A percentile compares a stretch with the other conserved stretches of the same genome.
These are phyloP conservation scores for Carallia brachiata DNA, from an alignment of 345 rosid species.

Conservation along the genomic window DNA sequence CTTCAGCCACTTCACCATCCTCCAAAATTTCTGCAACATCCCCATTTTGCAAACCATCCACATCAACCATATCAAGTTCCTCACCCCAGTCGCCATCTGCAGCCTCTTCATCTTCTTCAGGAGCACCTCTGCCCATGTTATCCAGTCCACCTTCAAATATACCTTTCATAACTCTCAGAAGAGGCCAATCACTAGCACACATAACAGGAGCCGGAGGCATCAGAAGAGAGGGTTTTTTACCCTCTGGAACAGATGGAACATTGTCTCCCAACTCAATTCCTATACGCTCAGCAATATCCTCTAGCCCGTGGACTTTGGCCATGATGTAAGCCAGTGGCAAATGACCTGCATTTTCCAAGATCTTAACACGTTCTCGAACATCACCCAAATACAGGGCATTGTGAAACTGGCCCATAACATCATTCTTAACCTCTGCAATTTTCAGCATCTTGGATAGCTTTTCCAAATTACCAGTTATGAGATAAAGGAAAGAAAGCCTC, in stretches of 20 bases:
- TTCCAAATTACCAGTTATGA: conserved; percentile 78
- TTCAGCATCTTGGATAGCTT: conserved; percentile 87
- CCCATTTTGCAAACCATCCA: conserved; percentile 60
- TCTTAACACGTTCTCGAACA: conserved; percentile 80
- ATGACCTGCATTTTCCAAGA: conserved; percentile 84
- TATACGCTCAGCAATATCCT: conserved; percentile 67
- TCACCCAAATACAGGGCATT: conserved; percentile 90
- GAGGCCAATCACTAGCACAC: conserved; percentile 96
- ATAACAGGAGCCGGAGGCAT: conserved; percentile 74
- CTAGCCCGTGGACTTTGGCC: conserved; percentile 78
- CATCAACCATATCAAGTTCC: conserved; percentile 70
- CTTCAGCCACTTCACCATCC: conserved; percentile 66
- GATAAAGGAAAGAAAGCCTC: conserved; percentile 91
- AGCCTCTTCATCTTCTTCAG: conserved; percentile 70
- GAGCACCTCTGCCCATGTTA: conserved; percentile 45
- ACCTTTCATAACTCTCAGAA: conserved; percentile 88
- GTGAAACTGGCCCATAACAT: conserved; percentile 96
- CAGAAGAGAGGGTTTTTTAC: conserved; percentile 65
- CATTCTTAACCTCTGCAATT: conserved; percentile 91
- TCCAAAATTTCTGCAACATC: conserved; percentile 55
- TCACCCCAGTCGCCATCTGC: conserved; percentile 84
- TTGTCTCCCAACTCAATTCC: conserved; percentile 70
- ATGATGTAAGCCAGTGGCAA: conserved; percentile 84
- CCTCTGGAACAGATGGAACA: conserved; percentile 69
- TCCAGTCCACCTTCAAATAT: conserved; percentile 92